phyloP scores from a whole-genome alignment of 768 basidiomycete genomes.

The Chalciporus piperatus region DNA sequence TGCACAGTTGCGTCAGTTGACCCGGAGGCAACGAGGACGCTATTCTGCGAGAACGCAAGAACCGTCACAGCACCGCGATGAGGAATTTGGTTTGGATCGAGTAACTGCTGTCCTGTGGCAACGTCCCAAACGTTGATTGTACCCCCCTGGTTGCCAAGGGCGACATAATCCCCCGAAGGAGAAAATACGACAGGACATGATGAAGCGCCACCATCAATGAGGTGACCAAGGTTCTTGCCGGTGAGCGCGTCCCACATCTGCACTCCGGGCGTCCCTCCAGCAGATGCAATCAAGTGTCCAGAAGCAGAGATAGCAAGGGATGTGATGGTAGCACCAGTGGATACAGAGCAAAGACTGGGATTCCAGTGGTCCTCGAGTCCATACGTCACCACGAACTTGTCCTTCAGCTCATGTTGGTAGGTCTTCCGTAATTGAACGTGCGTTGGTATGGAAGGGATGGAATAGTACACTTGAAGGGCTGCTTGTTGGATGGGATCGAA shows the following conservation, averaged over 20 bases:
- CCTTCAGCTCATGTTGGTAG: constrained; percentile 8
- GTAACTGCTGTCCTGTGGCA: constrained; percentile 11
- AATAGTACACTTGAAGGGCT: constrained; percentile 19
- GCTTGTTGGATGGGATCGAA: constrained; percentile 19
- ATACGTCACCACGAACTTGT: constrained; percentile 8
- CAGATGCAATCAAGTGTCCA: constrained; percentile 17
- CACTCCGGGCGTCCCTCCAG: constrained; percentile 35
- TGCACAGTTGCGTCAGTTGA: constrained; percentile 11
- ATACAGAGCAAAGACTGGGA: constrained; percentile 12
- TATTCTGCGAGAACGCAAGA: constrained; percentile 12
- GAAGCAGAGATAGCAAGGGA: constrained; percentile 18
- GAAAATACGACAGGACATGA: constrained; percentile 18
- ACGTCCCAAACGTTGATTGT: constrained; percentile 18
- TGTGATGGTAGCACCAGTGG: constrained; percentile 3
- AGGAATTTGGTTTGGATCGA: not conserved
- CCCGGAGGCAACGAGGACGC: constrained; percentile 13
- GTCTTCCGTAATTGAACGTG: constrained; percentile 7
- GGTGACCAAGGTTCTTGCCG: constrained; percentile 14
- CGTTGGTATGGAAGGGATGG: constrained; percentile 10
- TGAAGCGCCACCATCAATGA: constrained; percentile 3
- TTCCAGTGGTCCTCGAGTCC: constrained; percentile 15
- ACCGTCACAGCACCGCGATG: constrained; percentile 4
- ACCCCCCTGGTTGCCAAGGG: constrained; percentile 13
- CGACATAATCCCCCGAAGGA: constrained; percentile 12
- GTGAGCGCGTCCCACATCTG: constrained; percentile 20